Evolutionary conservation across 192 early-diverging fungal species (phyloP), one percentile per base, ranked within the genome.

Genomic region (Coemansia guatemalensis): DNA sequence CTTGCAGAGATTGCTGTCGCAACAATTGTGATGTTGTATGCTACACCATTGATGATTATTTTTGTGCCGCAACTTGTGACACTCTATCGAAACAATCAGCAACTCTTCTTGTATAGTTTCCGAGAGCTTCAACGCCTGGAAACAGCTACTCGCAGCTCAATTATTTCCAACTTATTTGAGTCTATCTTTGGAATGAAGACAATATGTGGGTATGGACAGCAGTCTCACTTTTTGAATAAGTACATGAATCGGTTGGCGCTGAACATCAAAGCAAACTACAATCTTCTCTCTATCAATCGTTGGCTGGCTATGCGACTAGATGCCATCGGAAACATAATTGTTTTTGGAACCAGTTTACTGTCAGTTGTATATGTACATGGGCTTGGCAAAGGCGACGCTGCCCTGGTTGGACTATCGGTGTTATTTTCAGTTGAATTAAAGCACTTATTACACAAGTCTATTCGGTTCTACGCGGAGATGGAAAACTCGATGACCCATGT

Each of bases 401-500:
- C 90, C 12, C 68, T 89, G 55, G 88, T 88, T 11, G 89, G 88
- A 6, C 57, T 89, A 51, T 71, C 85, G 22, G 80, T 91, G 6
- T 85, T 84, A 5, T 93, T 92, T 62, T 79, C 92, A 17, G 71
- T 89, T 2, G 29, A 30, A 30, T 30, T 30, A 6, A 1, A 80
- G 81, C 85, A 93, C 51, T 93, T 93, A 93, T 66, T 88, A 90
- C 25, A 67, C 96, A 30, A 92, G 92, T 71, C 95, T 91, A 93
- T 86, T 92, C 74, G 88, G 96, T 8, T 85, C 94, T 17, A 94
- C 56, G 82, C 81, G 30, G 75, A 86, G 23, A 75, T 92, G 62
- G 85, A 88, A 5, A 85, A 90, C 17, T 90, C 92, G 12, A 92
- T 93, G 29, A 30, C 29, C 29, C 29, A 30, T 6, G 29, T 30